Base-by-base conservation (phyloP, 805 yeast genomes). In the Clavispora fructus region DNA sequence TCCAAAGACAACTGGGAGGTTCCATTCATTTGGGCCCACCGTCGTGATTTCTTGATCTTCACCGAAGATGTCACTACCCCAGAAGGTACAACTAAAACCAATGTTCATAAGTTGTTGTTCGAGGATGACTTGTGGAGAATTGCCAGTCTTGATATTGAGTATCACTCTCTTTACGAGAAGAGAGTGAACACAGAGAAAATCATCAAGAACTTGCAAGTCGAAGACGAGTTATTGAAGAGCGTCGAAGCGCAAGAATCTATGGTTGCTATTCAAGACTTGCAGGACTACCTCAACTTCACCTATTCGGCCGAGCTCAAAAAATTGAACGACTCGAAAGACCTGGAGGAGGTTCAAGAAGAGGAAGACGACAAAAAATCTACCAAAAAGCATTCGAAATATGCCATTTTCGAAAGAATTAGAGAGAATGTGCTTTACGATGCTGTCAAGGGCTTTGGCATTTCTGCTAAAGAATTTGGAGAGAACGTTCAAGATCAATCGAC, bases 81-180 rank as follows among this genome's bases (percentile, higher is more conserved):
- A 13, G 75, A 73, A 35, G 73, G 79, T 6, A 44, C 53, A 6
- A 44, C 54, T 14, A 51, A 55, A n/a, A 65, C 59, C 29, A 60
- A 60, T 19, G 79, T 78, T 11, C 78, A 72, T 52, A 78, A 77
- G 51, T 63, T 83, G 41, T 68, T 87, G 46, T 78, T 73, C 45
- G 95, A 86, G 66, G 91, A 88, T 65, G 97, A 91, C 62, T 71
- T 94, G 50, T 94, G 99, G 99, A 79, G 91, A 60, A 84, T 92
- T 52, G 83, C 89, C 12, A 86, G 81, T 52, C 74, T 90, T 44
- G 98, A 92, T 63, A 75, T 90, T 53, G 97, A 89, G 55, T 94
- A 82, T 63, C 97, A 90, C 62, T 83, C 95, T 14, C 68, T 92
- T 28, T 71, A 85, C 47, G 88, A 85, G 51, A 91, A 89, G 69